phyloP scores from a whole-genome alignment of 805 yeast genomes.

The Kazachstania martiniae region DNA sequence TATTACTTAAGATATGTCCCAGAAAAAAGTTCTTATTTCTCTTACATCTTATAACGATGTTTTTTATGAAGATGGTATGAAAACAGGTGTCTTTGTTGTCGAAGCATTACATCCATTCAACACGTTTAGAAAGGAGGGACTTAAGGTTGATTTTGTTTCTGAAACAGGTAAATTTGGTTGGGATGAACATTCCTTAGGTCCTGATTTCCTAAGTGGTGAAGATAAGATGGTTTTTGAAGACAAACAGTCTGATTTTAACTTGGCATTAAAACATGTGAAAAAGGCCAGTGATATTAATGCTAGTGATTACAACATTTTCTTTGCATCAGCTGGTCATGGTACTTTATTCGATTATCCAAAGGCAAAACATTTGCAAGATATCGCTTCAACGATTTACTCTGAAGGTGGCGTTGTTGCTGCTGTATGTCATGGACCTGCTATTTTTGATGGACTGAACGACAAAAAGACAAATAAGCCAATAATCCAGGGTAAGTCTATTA shows the following conservation, averaged over 20 bases:
- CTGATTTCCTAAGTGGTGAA: slow-evolving; percentile 33
- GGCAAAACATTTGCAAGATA: slow-evolving; percentile 36
- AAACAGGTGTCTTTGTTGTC: slow-evolving; percentile 47
- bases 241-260: slow-evolving; percentile 30
- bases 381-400: slow-evolving; percentile 38
- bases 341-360: slow-evolving; percentile 46
- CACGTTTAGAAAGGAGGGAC: slow-evolving; percentile 37
- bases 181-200: slow-evolving; percentile 44
- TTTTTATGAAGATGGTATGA: slow-evolving; percentile 47
- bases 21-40: slow-evolving; percentile 32
- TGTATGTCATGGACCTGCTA: slow-evolving; percentile 57
- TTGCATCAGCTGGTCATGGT: slow-evolving; percentile 61
- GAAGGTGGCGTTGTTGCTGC: slow-evolving; percentile 49
- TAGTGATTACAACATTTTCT: slow-evolving; percentile 41
- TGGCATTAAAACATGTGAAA: slow-evolving; percentile 32
- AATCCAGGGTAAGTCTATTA: slow-evolving; percentile 41
- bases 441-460: slow-evolving; percentile 39
- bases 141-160: slow-evolving; percentile 44
- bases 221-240: slow-evolving; percentile 34
- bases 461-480: slow-evolving; percentile 32
- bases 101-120: slow-evolving; percentile 54
- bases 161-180: slow-evolving; percentile 47
- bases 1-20: too few relatives aligned
- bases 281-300: slow-evolving; percentile 41
- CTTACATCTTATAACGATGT: slow-evolving; percentile 32